These are phyloP conservation scores for Hypoxylon sp. DNA, from an alignment of 2,329 filamentous ascomycete species.

Conservation along the genomic window DNA sequence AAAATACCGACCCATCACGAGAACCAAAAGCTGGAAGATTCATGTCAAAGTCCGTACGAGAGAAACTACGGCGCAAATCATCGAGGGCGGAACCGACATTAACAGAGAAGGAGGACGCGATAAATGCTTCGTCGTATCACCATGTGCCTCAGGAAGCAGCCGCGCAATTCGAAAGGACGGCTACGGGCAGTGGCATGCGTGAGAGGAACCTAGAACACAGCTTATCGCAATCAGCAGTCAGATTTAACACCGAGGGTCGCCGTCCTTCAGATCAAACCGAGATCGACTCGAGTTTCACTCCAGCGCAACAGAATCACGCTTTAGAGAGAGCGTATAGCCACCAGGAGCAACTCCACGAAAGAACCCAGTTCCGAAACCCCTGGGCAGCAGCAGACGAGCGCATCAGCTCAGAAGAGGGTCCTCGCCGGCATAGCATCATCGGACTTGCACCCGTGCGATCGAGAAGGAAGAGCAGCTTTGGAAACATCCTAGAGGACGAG, in stretches of 20 bases:
- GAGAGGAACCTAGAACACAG: conserved; percentile 57
- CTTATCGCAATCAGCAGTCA: conserved; percentile 59
- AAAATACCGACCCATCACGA: conserved; percentile 13
- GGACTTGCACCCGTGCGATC: conserved; percentile 17
- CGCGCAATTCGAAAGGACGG: conserved; percentile 66
- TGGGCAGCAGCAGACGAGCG: conserved; percentile 51
- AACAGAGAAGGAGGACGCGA: conserved; percentile 33
- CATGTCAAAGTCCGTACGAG: conserved; percentile 42
- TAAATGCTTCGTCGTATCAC: conserved; percentile 54
- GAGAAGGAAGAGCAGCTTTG: conserved; percentile 31
- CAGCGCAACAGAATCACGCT: conserved; percentile 54
- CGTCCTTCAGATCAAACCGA: conserved; percentile 45
- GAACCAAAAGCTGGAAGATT: conserved; percentile 25
- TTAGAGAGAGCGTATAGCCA: conserved; percentile 57
- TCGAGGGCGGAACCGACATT: conserved; percentile 26
- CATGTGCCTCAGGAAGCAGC: conserved; percentile 69
- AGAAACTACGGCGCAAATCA: conserved; percentile 41
- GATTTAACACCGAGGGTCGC: conserved; percentile 56
- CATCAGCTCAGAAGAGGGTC: conserved; percentile 14
- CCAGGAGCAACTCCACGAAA: conserved; percentile 56
- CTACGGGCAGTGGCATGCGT: conserved; percentile 60
- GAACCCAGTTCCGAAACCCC: conserved; percentile 61
- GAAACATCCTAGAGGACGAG: conserved; percentile 40
- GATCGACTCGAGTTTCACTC: conserved; percentile 50
- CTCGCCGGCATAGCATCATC: conserved; percentile 11